Percentiles rank a stretch among this genome's conserved stretches.
phyloP scores from a whole-genome alignment of 192 early-diverging fungal genomes.

The Mortierella hygrophila region DNA sequence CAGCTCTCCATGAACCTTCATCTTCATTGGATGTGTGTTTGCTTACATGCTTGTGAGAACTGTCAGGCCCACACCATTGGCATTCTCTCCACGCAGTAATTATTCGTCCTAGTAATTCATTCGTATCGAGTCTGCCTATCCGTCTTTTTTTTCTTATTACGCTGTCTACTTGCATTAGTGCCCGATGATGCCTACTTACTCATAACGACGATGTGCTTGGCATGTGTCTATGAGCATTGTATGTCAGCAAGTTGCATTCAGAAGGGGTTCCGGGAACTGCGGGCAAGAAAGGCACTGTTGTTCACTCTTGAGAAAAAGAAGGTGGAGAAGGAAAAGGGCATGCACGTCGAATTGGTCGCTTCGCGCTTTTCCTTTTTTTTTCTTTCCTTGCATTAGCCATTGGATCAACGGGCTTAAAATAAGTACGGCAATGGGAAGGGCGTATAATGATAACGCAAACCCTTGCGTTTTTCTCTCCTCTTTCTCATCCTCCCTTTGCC shows the following conservation, averaged over 20 bases:
- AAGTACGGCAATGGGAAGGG: not conserved
- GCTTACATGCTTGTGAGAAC: not conserved
- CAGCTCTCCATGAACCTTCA: not conserved
- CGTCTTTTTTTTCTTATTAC: not conserved
- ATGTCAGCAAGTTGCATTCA: conserved; percentile 2
- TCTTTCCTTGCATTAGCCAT: conserved; percentile 2
- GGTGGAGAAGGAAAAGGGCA: not conserved
- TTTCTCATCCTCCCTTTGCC: not conserved
- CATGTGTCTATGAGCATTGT: not conserved
- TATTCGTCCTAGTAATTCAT: too few species aligned
- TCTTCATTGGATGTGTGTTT: not conserved
- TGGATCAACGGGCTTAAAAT: not conserved
- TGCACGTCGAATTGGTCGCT: not conserved
- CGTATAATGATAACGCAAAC: not conserved
- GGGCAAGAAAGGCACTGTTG: not conserved
- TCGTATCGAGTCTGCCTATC: too few species aligned
- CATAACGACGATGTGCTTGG: not conserved
- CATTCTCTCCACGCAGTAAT: not conserved
- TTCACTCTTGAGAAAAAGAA: not conserved
- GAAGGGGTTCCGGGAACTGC: not conserved
- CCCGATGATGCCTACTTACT: not conserved
- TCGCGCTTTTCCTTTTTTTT: not conserved
- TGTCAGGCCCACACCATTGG: not conserved
- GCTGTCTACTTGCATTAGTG: not conserved
- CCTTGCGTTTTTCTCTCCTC: not conserved